These are phyloP conservation scores for Ilyonectria sp. DNA, from an alignment of 2,329 filamentous ascomycete species.

Conservation along the genomic window DNA sequence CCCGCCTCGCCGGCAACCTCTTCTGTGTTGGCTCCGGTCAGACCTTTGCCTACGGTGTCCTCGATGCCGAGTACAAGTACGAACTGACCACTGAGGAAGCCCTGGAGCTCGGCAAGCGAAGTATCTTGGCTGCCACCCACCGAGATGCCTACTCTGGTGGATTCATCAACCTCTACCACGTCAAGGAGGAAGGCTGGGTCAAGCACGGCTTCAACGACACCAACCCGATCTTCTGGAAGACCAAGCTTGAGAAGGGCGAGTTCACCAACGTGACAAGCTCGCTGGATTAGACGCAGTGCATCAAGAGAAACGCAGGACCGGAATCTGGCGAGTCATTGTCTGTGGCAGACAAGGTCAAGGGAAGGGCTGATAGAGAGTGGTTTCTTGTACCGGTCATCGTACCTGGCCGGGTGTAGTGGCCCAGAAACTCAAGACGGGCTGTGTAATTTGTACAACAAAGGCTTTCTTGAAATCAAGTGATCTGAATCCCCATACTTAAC, in stretches of 20 bases:
- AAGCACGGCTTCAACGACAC: constrained; percentile 99
- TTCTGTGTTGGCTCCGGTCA: constrained; percentile 99
- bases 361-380: constrained; percentile 38
- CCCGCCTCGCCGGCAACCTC: constrained; percentile 90
- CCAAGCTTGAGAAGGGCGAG: constrained; percentile 98
- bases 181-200: constrained; percentile 99
- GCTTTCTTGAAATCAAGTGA: constrained; percentile 44
- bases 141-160: constrained; percentile 99
- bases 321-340: constrained; percentile 20
- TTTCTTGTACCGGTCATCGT: constrained; percentile 35
- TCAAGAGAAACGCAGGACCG: constrained; percentile 14
- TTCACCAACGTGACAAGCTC: constrained; percentile 94
- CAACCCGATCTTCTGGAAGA: constrained; percentile 99
- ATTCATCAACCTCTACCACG: constrained; percentile 98
- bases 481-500: constrained; percentile 20
- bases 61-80: constrained; percentile 95
- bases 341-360: constrained; percentile 20
- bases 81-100: constrained; percentile 90
- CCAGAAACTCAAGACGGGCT: constrained; percentile 33
- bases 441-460: constrained; percentile 50
- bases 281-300: constrained; percentile 64
- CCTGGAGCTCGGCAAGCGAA: constrained; percentile 89
- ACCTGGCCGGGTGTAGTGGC: constrained; percentile 13
- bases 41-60: constrained; percentile 98
- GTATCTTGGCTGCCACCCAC: constrained; percentile 96